Evolutionary conservation across 495 filamentous ascomycete genomes (phyloP).

Genomic region (Tuber borchii): DNA sequence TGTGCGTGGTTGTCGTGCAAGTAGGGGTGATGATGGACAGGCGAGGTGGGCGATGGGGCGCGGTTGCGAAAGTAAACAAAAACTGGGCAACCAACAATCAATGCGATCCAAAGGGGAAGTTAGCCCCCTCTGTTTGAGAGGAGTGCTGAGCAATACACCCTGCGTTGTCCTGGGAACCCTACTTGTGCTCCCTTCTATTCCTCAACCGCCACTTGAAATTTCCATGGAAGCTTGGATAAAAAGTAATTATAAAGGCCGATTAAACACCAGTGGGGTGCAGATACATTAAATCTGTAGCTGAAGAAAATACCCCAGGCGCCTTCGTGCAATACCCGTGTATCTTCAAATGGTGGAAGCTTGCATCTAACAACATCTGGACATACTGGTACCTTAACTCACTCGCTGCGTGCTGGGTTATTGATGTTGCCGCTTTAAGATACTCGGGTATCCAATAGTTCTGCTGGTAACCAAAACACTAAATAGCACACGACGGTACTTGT

Average conservation of each 20-base stretch:
- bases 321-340: not conserved
- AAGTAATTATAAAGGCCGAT: not conserved
- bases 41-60: constrained; percentile 38
- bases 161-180: constrained; percentile 33
- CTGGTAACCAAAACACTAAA: not conserved
- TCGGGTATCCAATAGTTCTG: not conserved
- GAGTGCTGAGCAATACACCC: constrained; percentile 32
- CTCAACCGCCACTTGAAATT: not conserved
- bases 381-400: not conserved
- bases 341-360: not conserved
- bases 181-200: not conserved
- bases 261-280: not conserved
- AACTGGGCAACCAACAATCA: constrained; percentile 15
- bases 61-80: constrained; percentile 41
- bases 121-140: constrained; percentile 32
- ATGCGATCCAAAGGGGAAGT: constrained; percentile 33
- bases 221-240: not conserved
- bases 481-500: not conserved
- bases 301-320: not conserved
- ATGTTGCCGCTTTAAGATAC: constrained; percentile 3
- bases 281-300: not conserved
- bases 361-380: not conserved
- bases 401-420: not conserved
- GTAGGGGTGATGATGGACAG: constrained; percentile 30
- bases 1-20: constrained; percentile 30